Evolutionary conservation across 2,329 filamentous ascomycete species (phyloP).

Genomic region (Aspergillus carbonarius): DNA sequence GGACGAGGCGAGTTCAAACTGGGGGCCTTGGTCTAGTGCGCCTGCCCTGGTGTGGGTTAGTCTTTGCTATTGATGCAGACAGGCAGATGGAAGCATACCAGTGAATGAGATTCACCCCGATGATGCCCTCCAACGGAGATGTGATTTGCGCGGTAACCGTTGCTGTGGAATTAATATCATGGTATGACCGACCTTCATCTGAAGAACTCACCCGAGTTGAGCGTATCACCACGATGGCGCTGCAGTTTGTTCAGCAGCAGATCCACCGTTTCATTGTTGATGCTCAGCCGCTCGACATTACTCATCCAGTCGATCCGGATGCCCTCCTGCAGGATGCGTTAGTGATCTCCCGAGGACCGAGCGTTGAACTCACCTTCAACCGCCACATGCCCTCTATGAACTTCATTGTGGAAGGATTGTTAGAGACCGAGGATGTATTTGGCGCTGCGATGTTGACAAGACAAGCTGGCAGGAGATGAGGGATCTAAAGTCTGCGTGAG

Average conservation of each 20-base stretch:
- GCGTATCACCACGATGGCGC: slow-evolving; percentile 39
- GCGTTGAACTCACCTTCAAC: slow-evolving; percentile 25
- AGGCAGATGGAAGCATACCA: slow-evolving; percentile 25
- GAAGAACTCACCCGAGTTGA: slow-evolving; percentile 35
- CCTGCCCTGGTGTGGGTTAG: slow-evolving; percentile 30
- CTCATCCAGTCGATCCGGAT: slow-evolving; percentile 43
- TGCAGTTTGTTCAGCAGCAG: slow-evolving; percentile 40
- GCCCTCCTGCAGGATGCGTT: slow-evolving; percentile 28
- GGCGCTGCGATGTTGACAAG: too few relatives aligned
- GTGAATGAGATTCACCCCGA: slow-evolving; percentile 41
- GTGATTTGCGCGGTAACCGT: slow-evolving; percentile 36
- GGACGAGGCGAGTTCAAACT: slow-evolving; percentile 33
- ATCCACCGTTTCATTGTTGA: slow-evolving; percentile 33
- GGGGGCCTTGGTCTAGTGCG: slow-evolving; percentile 35
- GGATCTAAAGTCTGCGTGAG: too few relatives aligned
- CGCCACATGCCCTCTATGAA: slow-evolving; percentile 45
- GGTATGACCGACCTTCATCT: background rate
- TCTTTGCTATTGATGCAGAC: background rate
- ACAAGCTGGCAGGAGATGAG: too few relatives aligned
- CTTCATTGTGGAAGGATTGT: slow-evolving; percentile 33
- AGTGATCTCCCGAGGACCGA: background rate
- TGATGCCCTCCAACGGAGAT: slow-evolving; percentile 39
- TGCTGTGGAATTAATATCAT: slow-evolving; percentile 20
- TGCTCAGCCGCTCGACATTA: slow-evolving; percentile 37
- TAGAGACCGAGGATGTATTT: too few relatives aligned